Evolutionary conservation across 2,329 filamentous ascomycete species (phyloP).

Genomic region (Ophiostoma perfectum): DNA sequence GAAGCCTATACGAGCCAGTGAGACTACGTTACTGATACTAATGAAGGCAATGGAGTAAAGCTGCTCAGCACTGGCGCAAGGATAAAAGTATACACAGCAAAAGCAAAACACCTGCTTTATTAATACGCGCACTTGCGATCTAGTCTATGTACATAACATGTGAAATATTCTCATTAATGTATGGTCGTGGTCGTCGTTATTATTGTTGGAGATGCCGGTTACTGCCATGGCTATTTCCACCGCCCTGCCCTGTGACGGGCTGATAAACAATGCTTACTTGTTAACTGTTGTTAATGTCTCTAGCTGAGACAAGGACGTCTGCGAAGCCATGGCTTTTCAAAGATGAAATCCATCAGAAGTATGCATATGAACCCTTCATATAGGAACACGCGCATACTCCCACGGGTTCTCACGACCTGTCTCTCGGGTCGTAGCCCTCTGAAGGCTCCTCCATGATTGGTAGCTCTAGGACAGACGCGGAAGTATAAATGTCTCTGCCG

Average conservation of each 20-base stretch:
- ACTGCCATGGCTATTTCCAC: background rate
- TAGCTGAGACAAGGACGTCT: too few species aligned
- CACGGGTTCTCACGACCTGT: background rate
- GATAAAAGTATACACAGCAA: too few species aligned
- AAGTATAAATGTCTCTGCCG: constrained; percentile 26
- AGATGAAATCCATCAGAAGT: too few species aligned
- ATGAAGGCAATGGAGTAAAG: too few species aligned
- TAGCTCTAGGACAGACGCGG: constrained; percentile 26
- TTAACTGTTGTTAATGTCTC: too few species aligned
- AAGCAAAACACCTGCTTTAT: background rate
- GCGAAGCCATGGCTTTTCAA: too few species aligned
- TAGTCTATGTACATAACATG: background rate
- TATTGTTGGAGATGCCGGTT: background rate
- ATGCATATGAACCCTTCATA: too few species aligned
- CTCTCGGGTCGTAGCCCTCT: background rate
- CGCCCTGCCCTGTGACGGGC: background rate
- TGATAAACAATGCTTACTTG: background rate
- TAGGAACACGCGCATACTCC: too few species aligned
- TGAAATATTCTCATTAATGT: background rate
- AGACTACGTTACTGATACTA: too few species aligned
- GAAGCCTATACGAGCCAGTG: too few species aligned
- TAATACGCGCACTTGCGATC: background rate
- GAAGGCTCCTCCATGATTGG: constrained; percentile 32
- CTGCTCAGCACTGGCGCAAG: too few species aligned
- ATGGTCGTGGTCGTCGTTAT: background rate